Conservation (phyloP, 257 asterid genomes). For the Scutellaria galericulata region DNA sequence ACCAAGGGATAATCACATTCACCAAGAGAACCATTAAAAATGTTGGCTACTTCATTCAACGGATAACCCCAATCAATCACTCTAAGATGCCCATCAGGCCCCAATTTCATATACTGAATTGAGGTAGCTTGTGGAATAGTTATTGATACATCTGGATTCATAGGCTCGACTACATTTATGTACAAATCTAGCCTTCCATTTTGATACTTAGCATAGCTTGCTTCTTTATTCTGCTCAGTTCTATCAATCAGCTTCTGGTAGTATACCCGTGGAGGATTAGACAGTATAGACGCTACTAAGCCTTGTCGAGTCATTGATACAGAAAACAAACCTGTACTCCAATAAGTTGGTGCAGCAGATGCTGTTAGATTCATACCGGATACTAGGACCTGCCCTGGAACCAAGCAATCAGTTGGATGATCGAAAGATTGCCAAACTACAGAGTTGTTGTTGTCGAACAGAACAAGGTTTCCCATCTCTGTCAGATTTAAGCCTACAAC, state of each 20-base stretch:
- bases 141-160: slow-evolving; percentile 3
- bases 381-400: slow-evolving; percentile 46
- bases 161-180: slow-evolving; percentile 29
- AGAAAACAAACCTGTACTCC: slow-evolving; percentile 34
- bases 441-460: slow-evolving; percentile 23
- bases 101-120: slow-evolving; percentile 48
- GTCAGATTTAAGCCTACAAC: slow-evolving; percentile 46
- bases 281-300: slow-evolving; percentile 29
- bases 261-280: slow-evolving; percentile 43
- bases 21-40: slow-evolving; percentile 30
- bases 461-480: slow-evolving; percentile 49
- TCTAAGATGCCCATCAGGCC: slow-evolving; percentile 51
- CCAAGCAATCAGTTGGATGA: slow-evolving; percentile 44
- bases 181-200: slow-evolving; percentile 52
- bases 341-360: slow-evolving; percentile 40
- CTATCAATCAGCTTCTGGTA: not conserved
- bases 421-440: slow-evolving; percentile 57
- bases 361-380: slow-evolving; percentile 44
- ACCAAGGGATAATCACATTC: slow-evolving; percentile 47
- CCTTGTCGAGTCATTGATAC: slow-evolving; percentile 30
- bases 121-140: slow-evolving; percentile 21
- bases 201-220: slow-evolving; percentile 41
- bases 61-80: slow-evolving; percentile 38
- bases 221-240: not conserved
- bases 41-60: slow-evolving; percentile 40